phyloP scores from a whole-genome alignment of 2,329 filamentous ascomycete genomes.

The Diaporthe australafricana region DNA sequence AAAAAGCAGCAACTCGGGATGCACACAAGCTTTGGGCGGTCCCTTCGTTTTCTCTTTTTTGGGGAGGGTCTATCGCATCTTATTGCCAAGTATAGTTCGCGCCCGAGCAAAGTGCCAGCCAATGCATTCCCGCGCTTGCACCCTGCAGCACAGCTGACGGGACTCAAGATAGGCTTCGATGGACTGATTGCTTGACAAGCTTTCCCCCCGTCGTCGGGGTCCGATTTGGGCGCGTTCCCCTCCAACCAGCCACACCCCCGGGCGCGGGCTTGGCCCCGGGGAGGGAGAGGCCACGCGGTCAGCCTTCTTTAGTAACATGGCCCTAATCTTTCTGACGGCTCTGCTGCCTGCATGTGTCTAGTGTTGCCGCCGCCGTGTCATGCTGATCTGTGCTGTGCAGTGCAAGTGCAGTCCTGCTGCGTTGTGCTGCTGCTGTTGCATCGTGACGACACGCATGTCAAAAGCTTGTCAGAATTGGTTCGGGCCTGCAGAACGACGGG shows the following conservation, averaged over 20 bases:
- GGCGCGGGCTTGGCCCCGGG: conserved; percentile 7
- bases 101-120: not conserved
- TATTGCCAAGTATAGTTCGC: conserved; percentile 9
- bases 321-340: too few species aligned
- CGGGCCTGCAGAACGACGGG: too few species aligned
- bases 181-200: conserved; percentile 20
- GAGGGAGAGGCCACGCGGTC: conserved; percentile 6
- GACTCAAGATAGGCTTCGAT: conserved; percentile 10
- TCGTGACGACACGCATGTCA: too few species aligned
- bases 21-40: not conserved
- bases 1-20: not conserved
- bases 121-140: not conserved
- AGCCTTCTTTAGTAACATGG: not conserved
- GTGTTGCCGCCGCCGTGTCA: not conserved
- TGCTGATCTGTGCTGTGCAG: too few species aligned
- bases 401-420: too few species aligned
- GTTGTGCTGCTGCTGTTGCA: too few species aligned
- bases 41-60: not conserved
- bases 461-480: too few species aligned
- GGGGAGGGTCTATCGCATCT: conserved; percentile 15
- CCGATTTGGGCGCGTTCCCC: not conserved
- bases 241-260: too few species aligned
- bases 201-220: not conserved
- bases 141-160: too few species aligned
- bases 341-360: not conserved